Evolutionary conservation across 2,329 filamentous ascomycete species (phyloP).

Genomic region (Verticillium longisporum): DNA sequence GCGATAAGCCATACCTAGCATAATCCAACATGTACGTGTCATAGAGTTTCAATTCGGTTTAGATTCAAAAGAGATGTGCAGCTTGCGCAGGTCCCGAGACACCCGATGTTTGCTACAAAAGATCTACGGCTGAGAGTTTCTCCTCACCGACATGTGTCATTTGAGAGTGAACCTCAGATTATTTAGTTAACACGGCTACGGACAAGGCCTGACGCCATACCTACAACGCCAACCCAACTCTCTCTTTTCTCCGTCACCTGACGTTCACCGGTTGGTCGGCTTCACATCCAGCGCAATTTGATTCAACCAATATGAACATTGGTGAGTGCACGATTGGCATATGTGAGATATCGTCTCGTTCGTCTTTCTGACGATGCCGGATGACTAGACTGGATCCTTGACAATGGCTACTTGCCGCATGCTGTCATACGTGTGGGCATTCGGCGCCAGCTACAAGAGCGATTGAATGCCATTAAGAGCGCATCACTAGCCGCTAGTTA

Average conservation of each 20-base stretch:
- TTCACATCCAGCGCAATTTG: background rate
- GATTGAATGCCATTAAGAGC: slow-evolving; percentile 46
- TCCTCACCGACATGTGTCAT: too few species aligned
- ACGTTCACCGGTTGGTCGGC: too few species aligned
- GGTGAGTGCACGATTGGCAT: slow-evolving; percentile 1
- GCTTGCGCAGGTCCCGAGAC: background rate
- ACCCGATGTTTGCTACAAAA: background rate
- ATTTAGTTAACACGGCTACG: background rate
- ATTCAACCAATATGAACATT: slow-evolving; percentile 4
- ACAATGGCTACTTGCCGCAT: slow-evolving; percentile 59
- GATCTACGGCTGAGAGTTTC: background rate
- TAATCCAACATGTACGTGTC: background rate
- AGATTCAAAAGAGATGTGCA: background rate
- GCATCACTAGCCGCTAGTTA: slow-evolving; percentile 46
- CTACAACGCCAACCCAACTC: background rate
- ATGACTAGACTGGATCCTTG: slow-evolving; percentile 49
- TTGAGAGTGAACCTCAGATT: background rate
- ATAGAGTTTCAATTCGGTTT: background rate
- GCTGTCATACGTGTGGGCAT: slow-evolving; percentile 58
- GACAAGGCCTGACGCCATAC: background rate
- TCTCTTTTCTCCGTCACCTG: too few species aligned
- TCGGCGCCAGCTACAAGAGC: slow-evolving; percentile 56
- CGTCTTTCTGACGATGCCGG: background rate
- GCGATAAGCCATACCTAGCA: too few species aligned
- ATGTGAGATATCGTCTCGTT: background rate